A percentile compares a stretch with the other conserved stretches of the same genome.
Conservation (phyloP, 1,139 yeast genomes). For the Suhomyces choctaworum region DNA sequence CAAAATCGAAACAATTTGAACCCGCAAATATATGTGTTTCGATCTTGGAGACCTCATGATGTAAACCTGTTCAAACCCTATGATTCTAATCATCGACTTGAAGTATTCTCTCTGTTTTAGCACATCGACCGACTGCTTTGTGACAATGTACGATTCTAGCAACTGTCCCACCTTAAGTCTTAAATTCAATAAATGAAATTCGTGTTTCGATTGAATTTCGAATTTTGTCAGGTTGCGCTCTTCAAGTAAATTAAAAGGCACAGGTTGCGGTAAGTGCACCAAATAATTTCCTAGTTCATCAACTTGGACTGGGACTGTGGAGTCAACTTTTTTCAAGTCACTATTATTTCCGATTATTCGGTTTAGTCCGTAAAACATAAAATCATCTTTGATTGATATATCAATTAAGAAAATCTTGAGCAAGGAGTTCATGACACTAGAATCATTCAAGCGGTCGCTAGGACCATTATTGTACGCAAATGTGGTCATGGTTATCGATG, state of each 20-base stretch:
- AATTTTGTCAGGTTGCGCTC: conserved; percentile 15
- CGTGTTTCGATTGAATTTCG: conserved; percentile 37
- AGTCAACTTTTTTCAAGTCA: conserved; percentile 36
- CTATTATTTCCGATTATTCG: conserved; percentile 53
- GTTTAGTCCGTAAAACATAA: conserved; percentile 54
- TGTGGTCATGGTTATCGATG: conserved; percentile 38
- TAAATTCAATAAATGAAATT: conserved; percentile 41
- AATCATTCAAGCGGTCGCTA: conserved; percentile 18
- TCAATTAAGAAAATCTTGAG: conserved; percentile 43
- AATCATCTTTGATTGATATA: conserved; percentile 40
- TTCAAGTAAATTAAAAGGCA: conserved; percentile 18
- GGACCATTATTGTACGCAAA: conserved; percentile 19
- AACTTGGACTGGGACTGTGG: conserved; percentile 31
- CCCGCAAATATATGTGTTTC: conserved; percentile 37
- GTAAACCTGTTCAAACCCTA: conserved; percentile 53
- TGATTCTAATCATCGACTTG: conserved; percentile 44
- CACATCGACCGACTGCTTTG: conserved; percentile 30
- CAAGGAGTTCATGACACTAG: conserved; percentile 36
- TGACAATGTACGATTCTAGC: conserved; percentile 44
- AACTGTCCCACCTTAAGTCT: conserved; percentile 44
- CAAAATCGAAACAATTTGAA: conserved; percentile 43
- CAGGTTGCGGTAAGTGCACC: conserved; percentile 36
- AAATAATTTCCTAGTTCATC: conserved; percentile 28
- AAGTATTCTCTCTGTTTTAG: conserved; percentile 41
- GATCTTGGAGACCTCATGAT: conserved; percentile 52